These are phyloP conservation scores for Canavalia gladiata DNA, from an alignment of 306 rosid genomes.

Conservation along the genomic window DNA sequence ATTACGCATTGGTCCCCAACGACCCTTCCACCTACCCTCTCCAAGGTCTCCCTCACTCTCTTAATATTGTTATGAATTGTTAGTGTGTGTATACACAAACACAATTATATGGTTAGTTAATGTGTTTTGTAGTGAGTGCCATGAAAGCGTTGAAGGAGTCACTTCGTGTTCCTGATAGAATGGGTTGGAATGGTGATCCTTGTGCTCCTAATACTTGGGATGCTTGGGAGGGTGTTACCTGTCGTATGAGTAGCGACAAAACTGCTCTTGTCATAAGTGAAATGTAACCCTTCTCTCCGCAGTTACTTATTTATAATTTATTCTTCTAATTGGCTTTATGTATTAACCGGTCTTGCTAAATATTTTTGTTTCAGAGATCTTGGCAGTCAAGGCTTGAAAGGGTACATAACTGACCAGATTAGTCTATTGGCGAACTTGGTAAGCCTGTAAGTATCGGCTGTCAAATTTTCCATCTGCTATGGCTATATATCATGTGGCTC, in stretches of 20 bases:
- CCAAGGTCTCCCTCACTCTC: constrained; percentile 65
- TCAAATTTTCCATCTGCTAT: not conserved
- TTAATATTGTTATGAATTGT: no score
- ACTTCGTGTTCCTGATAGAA: constrained; percentile 86
- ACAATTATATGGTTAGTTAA: no score
- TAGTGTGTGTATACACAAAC: not conserved
- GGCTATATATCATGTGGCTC: not conserved
- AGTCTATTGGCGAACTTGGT: constrained; percentile 82
- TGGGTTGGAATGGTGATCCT: constrained; percentile 99
- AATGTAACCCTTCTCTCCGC: constrained; percentile 66
- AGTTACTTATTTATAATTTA: not conserved
- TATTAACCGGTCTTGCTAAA: not conserved
- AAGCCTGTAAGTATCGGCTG: constrained; percentile 86
- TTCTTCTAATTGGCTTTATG: not conserved
- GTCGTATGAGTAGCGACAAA: constrained; percentile 68
- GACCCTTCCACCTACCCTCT: constrained; percentile 82
- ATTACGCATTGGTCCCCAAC: constrained; percentile 82
- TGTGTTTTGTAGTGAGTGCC: constrained; percentile 65
- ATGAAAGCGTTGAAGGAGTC: constrained; percentile 93
- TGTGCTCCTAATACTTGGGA: constrained; percentile 97
- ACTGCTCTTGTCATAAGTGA: constrained; percentile 74
- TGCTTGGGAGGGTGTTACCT: constrained; percentile 99
- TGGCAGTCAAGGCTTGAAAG: constrained; percentile 92
- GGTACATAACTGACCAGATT: constrained; percentile 82
- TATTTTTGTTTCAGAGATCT: constrained; percentile 77